These are phyloP conservation scores for Bipolaris cookei DNA, from an alignment of 2,329 filamentous ascomycete species.

Conservation along the genomic window DNA sequence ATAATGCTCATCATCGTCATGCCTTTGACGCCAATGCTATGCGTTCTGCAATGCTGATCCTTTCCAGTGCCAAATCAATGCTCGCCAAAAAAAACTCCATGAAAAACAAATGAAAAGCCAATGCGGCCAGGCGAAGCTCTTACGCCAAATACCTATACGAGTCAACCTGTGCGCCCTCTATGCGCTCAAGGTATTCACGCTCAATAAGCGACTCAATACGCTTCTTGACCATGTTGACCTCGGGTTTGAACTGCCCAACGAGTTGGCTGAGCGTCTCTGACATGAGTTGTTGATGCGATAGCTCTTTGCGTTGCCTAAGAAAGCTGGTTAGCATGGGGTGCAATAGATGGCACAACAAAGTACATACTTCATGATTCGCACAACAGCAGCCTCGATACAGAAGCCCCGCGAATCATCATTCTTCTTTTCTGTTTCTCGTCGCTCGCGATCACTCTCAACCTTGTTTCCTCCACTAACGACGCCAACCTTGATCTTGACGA, in stretches of 20 bases:
- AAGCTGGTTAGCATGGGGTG: constrained; percentile 21
- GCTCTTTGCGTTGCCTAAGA: constrained; percentile 72
- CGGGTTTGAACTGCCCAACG: constrained; percentile 72
- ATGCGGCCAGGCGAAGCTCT: not conserved
- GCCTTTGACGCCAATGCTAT: constrained; percentile 21
- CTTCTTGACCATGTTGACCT: constrained; percentile 78
- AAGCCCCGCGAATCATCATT: constrained; percentile 74
- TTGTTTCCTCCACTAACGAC: constrained; percentile 82
- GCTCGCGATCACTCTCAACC: constrained; percentile 74
- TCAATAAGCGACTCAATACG: constrained; percentile 79
- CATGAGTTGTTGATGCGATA: constrained; percentile 71
- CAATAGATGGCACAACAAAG: not conserved
- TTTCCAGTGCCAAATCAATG: constrained; percentile 6
- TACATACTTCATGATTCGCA: constrained; percentile 86
- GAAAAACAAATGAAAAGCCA: not conserved
- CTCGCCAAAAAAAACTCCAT: constrained; percentile 6
- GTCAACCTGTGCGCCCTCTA: constrained; percentile 67
- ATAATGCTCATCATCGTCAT: not conserved
- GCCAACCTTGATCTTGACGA: constrained; percentile 86
- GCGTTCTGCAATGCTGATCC: constrained; percentile 13
- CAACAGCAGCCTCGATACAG: constrained; percentile 76
- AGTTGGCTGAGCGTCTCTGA: constrained; percentile 76
- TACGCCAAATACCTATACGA: constrained; percentile 76
- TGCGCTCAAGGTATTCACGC: constrained; percentile 77
- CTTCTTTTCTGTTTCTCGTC: constrained; percentile 75